Evolutionary conservation across 768 basidiomycete species (phyloP), one percentile per base, ranked within the genome.

Genomic region (Russula vinacea): DNA sequence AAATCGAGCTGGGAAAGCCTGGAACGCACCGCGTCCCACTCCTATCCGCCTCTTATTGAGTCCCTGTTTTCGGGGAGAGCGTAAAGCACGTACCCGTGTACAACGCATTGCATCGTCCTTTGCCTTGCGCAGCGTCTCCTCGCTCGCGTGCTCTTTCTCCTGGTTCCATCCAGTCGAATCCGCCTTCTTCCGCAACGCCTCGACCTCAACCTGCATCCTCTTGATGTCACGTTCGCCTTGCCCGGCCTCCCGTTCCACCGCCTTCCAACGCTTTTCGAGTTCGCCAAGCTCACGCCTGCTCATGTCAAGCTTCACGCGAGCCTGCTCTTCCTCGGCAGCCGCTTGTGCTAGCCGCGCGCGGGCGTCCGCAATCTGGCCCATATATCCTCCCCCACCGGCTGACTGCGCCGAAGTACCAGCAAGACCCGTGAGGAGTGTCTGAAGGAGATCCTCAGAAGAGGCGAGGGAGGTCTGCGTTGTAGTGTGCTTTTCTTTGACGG

Each of bases 311-410:
- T 89, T 87, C 50, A 88, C 79, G 51, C 85, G 86, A 58, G 80
- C 83, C 71, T 95, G 92, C 70, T 95, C 88, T 68, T 92, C 91
- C 69, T 94, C 94, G 0, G 94, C 88, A 9, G 82, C 78, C 0
- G 87, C 88, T 58, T 91, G 88, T 0, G 93, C 86, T 0, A 89
- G 76, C 3, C 85, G 84, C 2, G 84, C 84, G 69, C 86, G 86
- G 0, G 94, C 91, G 16, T 92, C 87, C 0, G 94, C 90, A 47
- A 99, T 83, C 73, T 98, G 95, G 22, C 94, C 97, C 86, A 98
- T 89, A 74, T 98, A 98, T 2, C 63, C 63, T 0, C 97, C 97
- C 2, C 94, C 93, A 10, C 90, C 87, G 11, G 85, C 83, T 45
- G 85, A 86, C 62, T 83, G 85, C 33, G 80, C 55, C 75, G 56